Evolutionary conservation across 805 yeast genomes (phyloP), one percentile per base, ranked within the genome.

Genomic region (Metschnikowia baotianmanensis): DNA sequence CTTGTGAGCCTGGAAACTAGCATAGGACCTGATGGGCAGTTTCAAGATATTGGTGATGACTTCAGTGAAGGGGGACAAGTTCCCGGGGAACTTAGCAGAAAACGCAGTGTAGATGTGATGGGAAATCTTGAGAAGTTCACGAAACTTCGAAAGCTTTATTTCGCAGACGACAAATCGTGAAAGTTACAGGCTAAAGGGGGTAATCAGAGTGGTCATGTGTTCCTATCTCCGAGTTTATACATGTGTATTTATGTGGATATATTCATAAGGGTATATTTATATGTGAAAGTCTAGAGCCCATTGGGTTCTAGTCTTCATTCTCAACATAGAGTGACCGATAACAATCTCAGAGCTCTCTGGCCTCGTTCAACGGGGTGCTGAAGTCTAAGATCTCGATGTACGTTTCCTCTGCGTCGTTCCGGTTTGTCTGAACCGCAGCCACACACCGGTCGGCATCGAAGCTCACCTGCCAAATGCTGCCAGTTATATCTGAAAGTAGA

Each of bases 401-500:
- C 3, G 96, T 87, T 41, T 72, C 73, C 33, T 48, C 53, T 8
- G 77, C 77, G 28, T 75, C 79, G 40, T 79, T 73, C 12, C 51
- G 51, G 31, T 52, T 57, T 36, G 72, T 56, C 59, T 88, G 95
- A 8, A 90, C 93, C 0, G 99, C 98, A 16, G 95, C 91, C 27
- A 91, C 86, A 57, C 97, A 85, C 37, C 89, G 74, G 44, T 84
- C 77, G 49, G 81, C 78, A 56, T 88, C 95, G 55, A 89, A 87
- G 53, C 84, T 77, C 2, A 91, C 96, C 51, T 93, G 96, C 99
- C 99, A 93, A 25, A 91, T 88, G 27, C 86, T 83, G 8, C 93
- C 95, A 12, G 86, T 74, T 19, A 83, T 82, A 57, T 84, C 90
- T 3, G 76, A 70, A 34, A 90, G 66, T 39, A 93, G 62, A 50